Evolutionary conservation across 2,329 filamentous ascomycete species (phyloP).

Genomic region (Sordariomycetes sp.): DNA sequence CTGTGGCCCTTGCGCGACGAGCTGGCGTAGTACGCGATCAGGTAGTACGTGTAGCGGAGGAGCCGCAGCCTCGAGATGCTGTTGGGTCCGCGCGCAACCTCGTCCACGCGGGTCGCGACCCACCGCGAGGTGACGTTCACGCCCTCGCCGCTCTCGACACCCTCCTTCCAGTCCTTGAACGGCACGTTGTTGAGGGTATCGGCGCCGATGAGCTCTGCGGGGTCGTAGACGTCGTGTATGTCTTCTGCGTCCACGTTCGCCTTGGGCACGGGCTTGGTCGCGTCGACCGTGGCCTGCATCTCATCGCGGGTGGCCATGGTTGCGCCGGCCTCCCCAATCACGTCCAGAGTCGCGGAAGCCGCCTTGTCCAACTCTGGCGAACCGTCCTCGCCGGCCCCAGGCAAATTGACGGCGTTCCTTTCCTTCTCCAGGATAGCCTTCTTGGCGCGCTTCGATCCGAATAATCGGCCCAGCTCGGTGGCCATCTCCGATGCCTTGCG

Average conservation of each 20-base stretch:
- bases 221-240: constrained; percentile 61
- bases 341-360: constrained; percentile 46
- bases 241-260: constrained; percentile 54
- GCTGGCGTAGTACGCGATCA: constrained; percentile 38
- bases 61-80: constrained; percentile 40
- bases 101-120: constrained; percentile 48
- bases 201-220: constrained; percentile 50
- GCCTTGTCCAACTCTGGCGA: constrained; percentile 38
- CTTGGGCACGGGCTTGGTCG: constrained; percentile 58
- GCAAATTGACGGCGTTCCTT: constrained; percentile 50
- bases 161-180: constrained; percentile 63
- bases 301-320: constrained; percentile 56
- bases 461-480: constrained; percentile 61
- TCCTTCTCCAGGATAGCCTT: constrained; percentile 59
- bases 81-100: constrained; percentile 38
- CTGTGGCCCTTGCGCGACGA: constrained; percentile 32
- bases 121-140: constrained; percentile 47
- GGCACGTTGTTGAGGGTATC: constrained; percentile 55
- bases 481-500: constrained; percentile 40
- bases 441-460: constrained; percentile 77
- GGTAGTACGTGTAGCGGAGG: constrained; percentile 45
- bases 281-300: constrained; percentile 50
- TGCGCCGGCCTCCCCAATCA: constrained; percentile 46
- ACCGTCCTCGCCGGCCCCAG: constrained; percentile 21
- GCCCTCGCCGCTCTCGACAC: constrained; percentile 41